Evolutionary conservation across 345 rosid genomes (phyloP).

Genomic region (Bretschneidera sinensis): DNA sequence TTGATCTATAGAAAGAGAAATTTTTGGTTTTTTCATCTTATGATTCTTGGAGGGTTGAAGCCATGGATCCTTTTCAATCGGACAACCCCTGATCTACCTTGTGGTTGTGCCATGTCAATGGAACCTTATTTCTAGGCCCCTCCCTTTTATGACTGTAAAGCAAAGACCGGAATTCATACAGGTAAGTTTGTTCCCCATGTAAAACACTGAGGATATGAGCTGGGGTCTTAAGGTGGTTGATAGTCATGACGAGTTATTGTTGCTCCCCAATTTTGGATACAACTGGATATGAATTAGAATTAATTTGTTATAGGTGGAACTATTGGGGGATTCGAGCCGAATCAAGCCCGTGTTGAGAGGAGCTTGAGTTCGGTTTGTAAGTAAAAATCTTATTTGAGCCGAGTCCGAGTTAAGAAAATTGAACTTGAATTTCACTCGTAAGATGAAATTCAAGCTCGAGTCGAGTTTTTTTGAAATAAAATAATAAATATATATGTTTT

Average conservation of each 20-base stretch:
- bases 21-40: no score
- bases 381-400: no score
- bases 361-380: no score
- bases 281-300: neutral
- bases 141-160: slow-evolving; percentile 66
- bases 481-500: no score
- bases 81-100: slow-evolving; percentile 42
- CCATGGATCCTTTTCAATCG: slow-evolving; percentile 66
- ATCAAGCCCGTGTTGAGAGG: no score
- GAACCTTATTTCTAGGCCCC: slow-evolving; percentile 87
- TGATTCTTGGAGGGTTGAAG: slow-evolving; percentile 56
- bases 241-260: slow-evolving; percentile 5
- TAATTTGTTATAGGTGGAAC: no score
- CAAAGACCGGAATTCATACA: slow-evolving; percentile 49
- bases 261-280: neutral
- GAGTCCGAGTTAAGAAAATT: no score
- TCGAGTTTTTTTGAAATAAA: no score
- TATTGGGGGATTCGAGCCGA: no score
- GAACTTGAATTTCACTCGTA: no score
- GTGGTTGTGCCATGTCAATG: slow-evolving; percentile 54
- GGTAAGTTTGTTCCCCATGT: slow-evolving; percentile 53
- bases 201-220: slow-evolving; percentile 64
- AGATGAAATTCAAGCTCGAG: no score
- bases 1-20: no score
- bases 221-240: slow-evolving; percentile 76